Conservation (phyloP, 768 basidiomycete genomes). For the Macrocybe gigantea region DNA sequence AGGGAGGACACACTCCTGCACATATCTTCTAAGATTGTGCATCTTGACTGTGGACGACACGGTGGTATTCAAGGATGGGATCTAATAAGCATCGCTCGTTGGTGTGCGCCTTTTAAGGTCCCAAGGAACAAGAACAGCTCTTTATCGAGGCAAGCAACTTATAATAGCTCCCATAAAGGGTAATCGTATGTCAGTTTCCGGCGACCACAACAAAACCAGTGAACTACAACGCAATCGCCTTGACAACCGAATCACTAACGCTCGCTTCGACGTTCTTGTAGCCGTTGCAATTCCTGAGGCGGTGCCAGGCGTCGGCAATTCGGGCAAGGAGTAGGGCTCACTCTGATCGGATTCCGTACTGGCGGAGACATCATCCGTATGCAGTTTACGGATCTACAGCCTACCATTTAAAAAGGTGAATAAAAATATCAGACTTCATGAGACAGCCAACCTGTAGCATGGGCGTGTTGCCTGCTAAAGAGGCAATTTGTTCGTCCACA, state of each 20-base stretch:
- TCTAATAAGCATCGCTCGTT: too few relatives aligned
- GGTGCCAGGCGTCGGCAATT: conserved; percentile 21
- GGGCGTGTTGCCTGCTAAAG: conserved; percentile 63
- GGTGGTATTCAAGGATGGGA: too few relatives aligned
- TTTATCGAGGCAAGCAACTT: not conserved
- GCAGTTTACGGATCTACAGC: conserved; percentile 52
- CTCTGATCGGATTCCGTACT: conserved; percentile 64
- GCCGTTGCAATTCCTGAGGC: too few relatives aligned
- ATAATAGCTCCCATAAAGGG: conserved; percentile 6
- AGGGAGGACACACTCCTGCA: conserved; percentile 43
- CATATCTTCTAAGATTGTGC: conserved; percentile 39
- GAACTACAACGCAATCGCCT: not conserved
- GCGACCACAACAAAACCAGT: not conserved
- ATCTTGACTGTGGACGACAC: conserved; percentile 9
- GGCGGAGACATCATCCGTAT: conserved; percentile 63
- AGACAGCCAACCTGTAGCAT: conserved; percentile 40
- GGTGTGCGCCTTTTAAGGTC: not conserved
- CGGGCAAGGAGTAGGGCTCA: conserved; percentile 47
- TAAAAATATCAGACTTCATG: conserved; percentile 3
- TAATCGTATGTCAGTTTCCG: conserved; percentile 1
- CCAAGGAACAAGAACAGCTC: not conserved
- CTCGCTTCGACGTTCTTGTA: not conserved
- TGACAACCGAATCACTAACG: not conserved
- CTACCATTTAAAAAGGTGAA: conserved; percentile 20
- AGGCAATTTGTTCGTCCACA: conserved; percentile 60